Evolutionary conservation across 1,284 basidiomycete genomes (phyloP).

Genomic region (Microbotryomycetes sp.): DNA sequence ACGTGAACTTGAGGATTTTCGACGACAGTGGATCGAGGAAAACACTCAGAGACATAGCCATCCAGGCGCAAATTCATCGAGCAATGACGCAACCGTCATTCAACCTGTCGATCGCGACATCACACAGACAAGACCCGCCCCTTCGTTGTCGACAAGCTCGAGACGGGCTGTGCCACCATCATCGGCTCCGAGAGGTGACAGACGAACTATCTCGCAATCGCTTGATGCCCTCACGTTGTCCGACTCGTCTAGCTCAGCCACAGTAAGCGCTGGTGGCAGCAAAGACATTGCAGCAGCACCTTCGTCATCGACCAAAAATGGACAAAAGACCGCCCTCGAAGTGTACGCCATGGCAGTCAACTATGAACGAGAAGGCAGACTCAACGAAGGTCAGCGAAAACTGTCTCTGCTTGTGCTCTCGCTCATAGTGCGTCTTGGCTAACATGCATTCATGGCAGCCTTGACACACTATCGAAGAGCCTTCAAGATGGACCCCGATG

Average conservation of each 20-base stretch:
- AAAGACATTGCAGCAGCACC: neutral
- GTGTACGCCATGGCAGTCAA: constrained; percentile 31
- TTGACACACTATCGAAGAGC: constrained; percentile 30
- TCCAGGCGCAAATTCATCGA: neutral
- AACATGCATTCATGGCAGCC: constrained; percentile 1
- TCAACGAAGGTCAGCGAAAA: constrained; percentile 30
- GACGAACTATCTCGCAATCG: neutral
- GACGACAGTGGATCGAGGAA: constrained; percentile 19
- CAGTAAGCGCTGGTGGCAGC: neutral
- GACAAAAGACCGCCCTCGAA: constrained; percentile 31
- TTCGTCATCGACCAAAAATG: neutral
- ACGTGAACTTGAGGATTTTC: constrained; percentile 22
- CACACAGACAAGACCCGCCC: neutral
- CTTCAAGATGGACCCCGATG: constrained; percentile 34
- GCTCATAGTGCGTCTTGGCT: neutral
- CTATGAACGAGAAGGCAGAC: constrained; percentile 32
- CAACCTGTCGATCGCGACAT: neutral
- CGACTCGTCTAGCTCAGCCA: neutral
- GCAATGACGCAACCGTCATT: neutral
- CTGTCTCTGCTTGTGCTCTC: neutral
- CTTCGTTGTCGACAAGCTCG: neutral
- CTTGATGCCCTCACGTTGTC: neutral
- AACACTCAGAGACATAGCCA: neutral
- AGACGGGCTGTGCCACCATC: neutral
- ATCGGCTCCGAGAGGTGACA: neutral